Base-by-base conservation (phyloP, 1,284 basidiomycete genomes). In the Pterulicium gracile region DNA sequence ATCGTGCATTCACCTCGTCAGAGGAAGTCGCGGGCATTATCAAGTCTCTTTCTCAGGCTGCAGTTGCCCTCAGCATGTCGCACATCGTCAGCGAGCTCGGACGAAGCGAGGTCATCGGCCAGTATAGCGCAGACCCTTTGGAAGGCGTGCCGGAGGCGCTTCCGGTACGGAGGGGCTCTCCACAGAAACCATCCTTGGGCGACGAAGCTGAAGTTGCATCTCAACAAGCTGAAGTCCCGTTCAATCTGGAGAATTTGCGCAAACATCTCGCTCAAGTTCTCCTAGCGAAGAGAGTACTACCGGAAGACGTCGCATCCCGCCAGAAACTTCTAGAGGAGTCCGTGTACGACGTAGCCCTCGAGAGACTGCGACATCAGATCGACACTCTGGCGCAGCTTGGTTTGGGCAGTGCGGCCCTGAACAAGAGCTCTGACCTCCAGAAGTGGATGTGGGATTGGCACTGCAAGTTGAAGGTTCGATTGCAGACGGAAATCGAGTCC, bases 391-490 rank as follows among this genome's bases (percentile, higher is more conserved):
- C 75, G 15, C 66, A 73, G 21, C 68, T 81, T 15, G 80, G 81
- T 4, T 53, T 84, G 4, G 68, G 66, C 24, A 69, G 68, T 48
- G 65, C 64, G 18, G 65, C 66, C 4, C 65, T 88, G 5, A 21
- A 22, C 20, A 43, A 43, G 23, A 43, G 18, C 69, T 71, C 45
- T 66, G 73, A 77, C 49, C 65, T 96, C 15, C 82, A 86, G 55
- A 64, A 67, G 22, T 88, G 87, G 85, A 92, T 94, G 88, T 88
- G 86, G 79, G 67, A 79, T 2, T 96, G 91, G 92, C 80, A 91
- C 54, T 58, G 68, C n/a, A 73, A 73, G 47, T 70, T 95, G 21
- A 66, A 73, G 23, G 61, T 48, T 1, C 65, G 77, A 13, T 62
- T 94, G 7, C 65, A 69, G 48, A 55, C 63, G 0, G 81, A 87